phyloP scores from a whole-genome alignment of 2,329 filamentous ascomycete species.

The Sporothrix protearum region DNA sequence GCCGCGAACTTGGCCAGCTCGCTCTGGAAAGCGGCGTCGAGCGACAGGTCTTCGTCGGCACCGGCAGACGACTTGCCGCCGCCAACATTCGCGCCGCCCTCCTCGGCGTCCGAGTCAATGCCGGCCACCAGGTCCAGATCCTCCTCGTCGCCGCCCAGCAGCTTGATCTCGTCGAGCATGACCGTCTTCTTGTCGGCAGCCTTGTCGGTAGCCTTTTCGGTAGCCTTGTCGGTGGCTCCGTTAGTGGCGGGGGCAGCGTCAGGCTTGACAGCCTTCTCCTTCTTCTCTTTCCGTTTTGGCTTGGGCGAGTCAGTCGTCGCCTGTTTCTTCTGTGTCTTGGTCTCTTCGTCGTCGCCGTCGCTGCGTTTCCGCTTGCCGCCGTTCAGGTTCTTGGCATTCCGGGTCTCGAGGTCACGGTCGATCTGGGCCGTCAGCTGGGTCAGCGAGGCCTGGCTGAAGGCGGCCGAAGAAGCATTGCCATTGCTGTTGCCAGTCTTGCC shows the following conservation, averaged over 20 bases:
- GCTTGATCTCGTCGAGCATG: constrained; percentile 61
- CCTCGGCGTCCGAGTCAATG: constrained; percentile 50
- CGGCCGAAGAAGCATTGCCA: constrained; percentile 23
- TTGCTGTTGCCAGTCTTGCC: constrained; percentile 30
- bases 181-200: constrained; percentile 27
- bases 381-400: constrained; percentile 34
- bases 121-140: constrained; percentile 60
- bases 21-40: constrained; percentile 40
- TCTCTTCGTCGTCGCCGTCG: constrained; percentile 21
- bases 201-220: no score
- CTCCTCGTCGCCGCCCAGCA: constrained; percentile 62
- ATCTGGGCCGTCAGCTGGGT: constrained; percentile 55
- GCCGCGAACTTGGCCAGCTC: constrained; percentile 53
- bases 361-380: constrained; percentile 28
- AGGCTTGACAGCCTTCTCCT: background rate
- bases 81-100: constrained; percentile 33
- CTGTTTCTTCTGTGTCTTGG: background rate
- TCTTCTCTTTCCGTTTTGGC: background rate
- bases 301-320: constrained; percentile 4
- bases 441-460: constrained; percentile 52
- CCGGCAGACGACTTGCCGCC: constrained; percentile 30
- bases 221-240: constrained; percentile 25
- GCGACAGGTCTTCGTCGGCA: constrained; percentile 24
- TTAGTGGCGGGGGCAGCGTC: background rate
- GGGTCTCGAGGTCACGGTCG: constrained; percentile 48